Base-by-base conservation (phyloP, 305 asterid species). In the Solanum hybrid region DNA sequence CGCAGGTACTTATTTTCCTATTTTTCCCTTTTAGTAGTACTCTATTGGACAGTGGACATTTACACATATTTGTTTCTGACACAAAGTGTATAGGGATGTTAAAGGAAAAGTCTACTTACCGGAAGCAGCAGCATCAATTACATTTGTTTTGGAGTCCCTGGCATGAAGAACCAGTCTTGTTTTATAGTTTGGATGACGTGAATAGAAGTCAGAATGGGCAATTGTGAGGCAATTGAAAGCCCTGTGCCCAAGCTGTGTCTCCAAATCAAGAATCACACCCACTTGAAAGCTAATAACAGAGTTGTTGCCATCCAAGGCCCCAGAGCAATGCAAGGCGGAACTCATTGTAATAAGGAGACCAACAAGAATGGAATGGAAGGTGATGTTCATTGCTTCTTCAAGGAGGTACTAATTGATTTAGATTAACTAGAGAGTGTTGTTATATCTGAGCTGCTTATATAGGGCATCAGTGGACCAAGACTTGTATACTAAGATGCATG, bases 261-360 rank as follows among this genome's bases (percentile, higher is more conserved):
- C 90, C 37, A 78, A 84, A 88, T 93, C 93, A 88, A 93, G 94
- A 89, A 93, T 22, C 29, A 92, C 92, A 22, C 94, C 94, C 73
- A 92, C 92, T 87, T 69, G 92, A 88, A 93, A 82, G 40, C 1
- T 78, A 35, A 78, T 5, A 10, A 78, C 17, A 19, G 84, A 34
- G 45, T 24, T 22, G 84, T 22, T 35, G 29, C 51, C 42, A 34
- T 24, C 82, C 42, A 11, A 32, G 42, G 42, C 4, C 8, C 27
- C 45, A 77, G 84, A 35, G 51, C 84, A 78, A 78, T 17, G 24
- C 27, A 78, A 34, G 51, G 27, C 7, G 9, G 27, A 77, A 34
- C 31, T 78, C 84, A 78, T 78, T 78, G 51, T 35, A 78, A 78
- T 78, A 19, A 78, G 31, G 45, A 78, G 29, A 35, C 71, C 26